Evolutionary conservation across 768 basidiomycete genomes (phyloP), one percentile per base, ranked within the genome.

Genomic region (Lactarius sanguifluus): DNA sequence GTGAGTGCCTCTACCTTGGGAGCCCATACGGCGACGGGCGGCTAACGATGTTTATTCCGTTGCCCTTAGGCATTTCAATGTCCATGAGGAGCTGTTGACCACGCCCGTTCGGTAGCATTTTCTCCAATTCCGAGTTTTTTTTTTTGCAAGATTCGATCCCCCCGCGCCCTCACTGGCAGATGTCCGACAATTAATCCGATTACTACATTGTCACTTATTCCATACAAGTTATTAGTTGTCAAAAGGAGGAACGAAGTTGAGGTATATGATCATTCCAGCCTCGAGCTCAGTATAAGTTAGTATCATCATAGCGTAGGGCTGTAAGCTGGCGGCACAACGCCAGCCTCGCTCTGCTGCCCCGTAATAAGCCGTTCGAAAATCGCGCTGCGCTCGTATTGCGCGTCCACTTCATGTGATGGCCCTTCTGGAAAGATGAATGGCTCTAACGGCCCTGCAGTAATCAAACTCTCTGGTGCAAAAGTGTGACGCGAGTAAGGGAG

Each of bases 321-420:
- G 74, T 95, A 94, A 34, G 85, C 79, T 4, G 96, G 96, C 1
- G 96, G 94, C 4, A 83, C 83, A 75, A 96, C 93, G 5, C 95
- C 95, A 15, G 81, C 80, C 72, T 91, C 89, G 59, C 83, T 90
- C 75, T 91, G 90, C 75, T 89, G 87, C 20, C 96, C 95, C 9
- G 90, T 84, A 50, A 97, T 82, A 25, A 97, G 81, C 28, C 89
- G 81, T 75, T 94, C 94, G 71, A 91, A 94, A 13, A 30, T 62
- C 61, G 63, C 18, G 62, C 61, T 69, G 64, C 88, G 82, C 54
- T 76, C 71, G 68, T 84, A 34, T 79, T 79, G 28, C 76, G 74
- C 34, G 81, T 73, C 25, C 82, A 73, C 16, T 78, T 78, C 40
- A 68, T 61, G 3, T 34, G 28, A 34, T 55, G 20, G 16, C 50